Evolutionary conservation across 2,329 filamentous ascomycete species (phyloP).

Genomic region (Diaporthe amygdali): DNA sequence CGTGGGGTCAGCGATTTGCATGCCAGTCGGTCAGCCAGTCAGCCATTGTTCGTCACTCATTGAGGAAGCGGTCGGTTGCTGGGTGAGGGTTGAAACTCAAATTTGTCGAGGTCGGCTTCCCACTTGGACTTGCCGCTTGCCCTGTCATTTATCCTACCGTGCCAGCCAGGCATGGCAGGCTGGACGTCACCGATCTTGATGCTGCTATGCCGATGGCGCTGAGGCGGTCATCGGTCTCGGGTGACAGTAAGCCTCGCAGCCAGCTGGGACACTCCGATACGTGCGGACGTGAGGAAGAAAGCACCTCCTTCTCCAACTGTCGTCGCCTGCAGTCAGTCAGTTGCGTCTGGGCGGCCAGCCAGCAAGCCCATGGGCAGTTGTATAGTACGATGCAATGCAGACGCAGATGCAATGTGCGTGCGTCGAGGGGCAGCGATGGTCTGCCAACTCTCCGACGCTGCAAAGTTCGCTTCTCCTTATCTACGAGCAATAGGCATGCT

Average conservation of each 20-base stretch:
- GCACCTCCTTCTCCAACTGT: background rate
- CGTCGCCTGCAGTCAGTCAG: background rate
- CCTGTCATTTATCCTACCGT: background rate
- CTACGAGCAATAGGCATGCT: background rate
- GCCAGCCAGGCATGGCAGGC: background rate
- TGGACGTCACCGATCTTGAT: background rate
- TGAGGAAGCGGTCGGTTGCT: background rate
- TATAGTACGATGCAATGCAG: background rate
- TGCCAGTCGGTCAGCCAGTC: background rate
- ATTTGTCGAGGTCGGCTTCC: background rate
- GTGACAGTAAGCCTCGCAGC: conserved; percentile 5
- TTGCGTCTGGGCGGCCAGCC: background rate
- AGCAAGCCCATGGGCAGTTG: background rate
- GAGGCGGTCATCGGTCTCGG: background rate
- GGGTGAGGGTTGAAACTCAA: background rate
- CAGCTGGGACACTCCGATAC: background rate
- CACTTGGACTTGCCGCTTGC: background rate
- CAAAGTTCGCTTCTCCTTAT: background rate
- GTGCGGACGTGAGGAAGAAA: background rate
- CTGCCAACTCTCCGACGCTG: background rate
- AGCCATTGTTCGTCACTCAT: background rate
- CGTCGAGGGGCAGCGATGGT: background rate
- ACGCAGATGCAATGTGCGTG: background rate
- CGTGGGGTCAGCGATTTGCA: background rate
- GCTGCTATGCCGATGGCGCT: background rate